These are phyloP conservation scores for Penicillium sp. DNA, from an alignment of 2,329 filamentous ascomycete species.

Conservation along the genomic window DNA sequence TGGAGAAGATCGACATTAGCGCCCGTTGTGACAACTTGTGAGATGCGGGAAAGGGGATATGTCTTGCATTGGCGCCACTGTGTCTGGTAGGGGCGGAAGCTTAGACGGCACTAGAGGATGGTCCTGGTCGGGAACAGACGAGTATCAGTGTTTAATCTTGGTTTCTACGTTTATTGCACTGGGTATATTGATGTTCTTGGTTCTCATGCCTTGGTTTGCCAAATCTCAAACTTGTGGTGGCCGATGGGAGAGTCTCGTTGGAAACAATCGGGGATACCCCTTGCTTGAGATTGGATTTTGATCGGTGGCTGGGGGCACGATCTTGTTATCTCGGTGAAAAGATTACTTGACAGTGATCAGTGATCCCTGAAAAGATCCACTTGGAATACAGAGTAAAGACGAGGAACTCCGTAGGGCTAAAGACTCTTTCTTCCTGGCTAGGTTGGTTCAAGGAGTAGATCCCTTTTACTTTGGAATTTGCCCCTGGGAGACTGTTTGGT, in stretches of 20 bases:
- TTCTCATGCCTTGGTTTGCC: background rate
- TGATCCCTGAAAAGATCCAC: background rate
- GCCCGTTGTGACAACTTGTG: constrained; percentile 17
- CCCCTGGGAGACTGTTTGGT: too few species aligned
- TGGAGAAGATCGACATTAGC: constrained; percentile 15
- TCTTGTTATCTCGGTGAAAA: background rate
- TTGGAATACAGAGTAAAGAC: background rate
- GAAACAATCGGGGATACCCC: constrained; percentile 11
- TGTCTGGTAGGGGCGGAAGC: constrained; percentile 1
- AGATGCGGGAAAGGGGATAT: constrained; percentile 12
- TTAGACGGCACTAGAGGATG: background rate
- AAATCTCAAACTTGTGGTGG: constrained; percentile 7
- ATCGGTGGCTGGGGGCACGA: constrained; percentile 2
- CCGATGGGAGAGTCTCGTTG: constrained; percentile 2
- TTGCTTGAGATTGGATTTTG: constrained; percentile 17
- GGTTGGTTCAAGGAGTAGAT: background rate
- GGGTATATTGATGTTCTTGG: background rate
- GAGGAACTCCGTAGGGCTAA: too few species aligned
- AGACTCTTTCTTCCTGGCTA: too few species aligned
- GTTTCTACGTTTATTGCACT: background rate
- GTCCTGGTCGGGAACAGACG: background rate
- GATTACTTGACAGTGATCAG: background rate
- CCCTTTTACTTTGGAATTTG: background rate
- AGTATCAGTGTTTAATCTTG: background rate
- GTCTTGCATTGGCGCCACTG: constrained; percentile 20